Conservation (phyloP, 164 flowering plant genomes). For the Aristolochia contorta region DNA sequence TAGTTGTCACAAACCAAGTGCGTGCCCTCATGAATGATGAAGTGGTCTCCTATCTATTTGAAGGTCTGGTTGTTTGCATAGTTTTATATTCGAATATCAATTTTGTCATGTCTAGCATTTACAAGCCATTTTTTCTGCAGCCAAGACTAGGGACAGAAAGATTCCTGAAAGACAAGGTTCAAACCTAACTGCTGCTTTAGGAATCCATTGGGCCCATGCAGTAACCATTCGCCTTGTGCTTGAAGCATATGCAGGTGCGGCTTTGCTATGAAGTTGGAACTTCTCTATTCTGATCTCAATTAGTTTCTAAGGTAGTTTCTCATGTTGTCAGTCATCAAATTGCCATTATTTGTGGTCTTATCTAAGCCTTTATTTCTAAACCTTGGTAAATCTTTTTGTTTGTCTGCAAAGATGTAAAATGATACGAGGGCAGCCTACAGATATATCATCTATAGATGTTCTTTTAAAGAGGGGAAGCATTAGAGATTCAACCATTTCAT, state of each 20-base stretch:
- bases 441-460: too few species aligned
- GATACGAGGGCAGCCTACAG: too few species aligned
- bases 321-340: not conserved
- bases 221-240: slow-evolving; percentile 70
- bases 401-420: not conserved
- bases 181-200: slow-evolving; percentile 74
- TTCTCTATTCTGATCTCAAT: not conserved
- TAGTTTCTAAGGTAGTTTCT: not conserved
- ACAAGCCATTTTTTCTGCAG: slow-evolving; percentile 24
- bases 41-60: slow-evolving; percentile 40
- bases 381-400: not conserved
- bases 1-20: slow-evolving; percentile 84
- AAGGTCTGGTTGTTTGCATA: slow-evolving; percentile 27
- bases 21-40: slow-evolving; percentile 46
- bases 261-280: not conserved
- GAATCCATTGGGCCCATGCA: slow-evolving; percentile 85
- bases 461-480: too few species aligned
- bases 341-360: not conserved
- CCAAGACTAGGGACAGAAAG: slow-evolving; percentile 16
- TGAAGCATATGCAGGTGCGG: slow-evolving; percentile 61
- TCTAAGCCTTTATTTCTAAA: not conserved
- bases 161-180: slow-evolving; percentile 28
- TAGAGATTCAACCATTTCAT: too few species aligned
- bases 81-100: not conserved
- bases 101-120: slow-evolving; percentile 3